Conservation (phyloP, 768 basidiomycete species). For the Antrodiella citrinella region DNA sequence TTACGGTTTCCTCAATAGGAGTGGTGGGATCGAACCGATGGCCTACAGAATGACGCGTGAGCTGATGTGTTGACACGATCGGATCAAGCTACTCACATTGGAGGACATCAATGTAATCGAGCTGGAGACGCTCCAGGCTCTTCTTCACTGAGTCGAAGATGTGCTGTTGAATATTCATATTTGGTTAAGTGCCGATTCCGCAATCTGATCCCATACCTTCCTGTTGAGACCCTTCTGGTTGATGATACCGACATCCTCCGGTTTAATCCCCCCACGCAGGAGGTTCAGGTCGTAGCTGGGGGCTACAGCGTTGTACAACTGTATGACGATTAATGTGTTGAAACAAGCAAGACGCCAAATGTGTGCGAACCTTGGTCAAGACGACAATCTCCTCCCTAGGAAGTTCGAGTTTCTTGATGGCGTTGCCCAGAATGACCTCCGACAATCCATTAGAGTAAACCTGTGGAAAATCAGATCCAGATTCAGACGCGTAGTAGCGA, state of each 20-base stretch:
- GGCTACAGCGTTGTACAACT: too few relatives aligned
- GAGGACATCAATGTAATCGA: constrained; percentile 49
- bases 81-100: constrained; percentile 11
- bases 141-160: constrained; percentile 64
- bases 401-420: constrained; percentile 33
- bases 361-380: constrained; percentile 33
- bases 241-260: constrained; percentile 24
- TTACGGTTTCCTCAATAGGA: constrained; percentile 28
- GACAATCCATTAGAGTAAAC: constrained; percentile 32
- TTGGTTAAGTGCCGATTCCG: background rate
- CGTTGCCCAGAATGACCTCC: constrained; percentile 38
- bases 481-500: background rate
- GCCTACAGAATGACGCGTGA: background rate
- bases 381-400: constrained; percentile 38
- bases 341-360: background rate
- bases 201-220: constrained; percentile 15
- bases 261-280: constrained; percentile 3
- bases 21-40: constrained; percentile 20
- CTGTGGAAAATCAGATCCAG: constrained; percentile 6
- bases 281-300: constrained; percentile 5
- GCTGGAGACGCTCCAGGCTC: constrained; percentile 56
- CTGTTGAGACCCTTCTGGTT: constrained; percentile 28
- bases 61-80: background rate
- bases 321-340: background rate
- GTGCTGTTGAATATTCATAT: constrained; percentile 32